phyloP scores from a whole-genome alignment of 306 rosid genomes.

The Cucurbita ficifolia region DNA sequence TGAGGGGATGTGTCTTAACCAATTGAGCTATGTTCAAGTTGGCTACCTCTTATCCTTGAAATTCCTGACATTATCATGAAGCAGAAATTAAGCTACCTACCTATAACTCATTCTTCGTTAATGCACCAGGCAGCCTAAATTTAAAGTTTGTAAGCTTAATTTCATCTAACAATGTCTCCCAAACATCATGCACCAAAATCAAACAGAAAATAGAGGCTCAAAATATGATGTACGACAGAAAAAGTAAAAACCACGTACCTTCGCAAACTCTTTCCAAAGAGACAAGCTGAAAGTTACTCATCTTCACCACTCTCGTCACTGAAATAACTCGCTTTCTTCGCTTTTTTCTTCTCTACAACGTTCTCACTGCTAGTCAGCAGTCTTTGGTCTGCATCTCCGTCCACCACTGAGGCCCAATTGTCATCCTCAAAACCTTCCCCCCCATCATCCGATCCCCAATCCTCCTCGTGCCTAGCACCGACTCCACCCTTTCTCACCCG shows the following conservation, averaged over 20 bases:
- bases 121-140: neutral
- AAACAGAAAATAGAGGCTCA: neutral
- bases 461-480: conserved; percentile 12
- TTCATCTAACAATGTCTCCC: neutral
- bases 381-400: conserved; percentile 35
- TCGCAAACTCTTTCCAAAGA: neutral
- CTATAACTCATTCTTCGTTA: neutral
- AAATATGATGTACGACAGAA: neutral
- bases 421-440: conserved; percentile 58
- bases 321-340: conserved; percentile 55
- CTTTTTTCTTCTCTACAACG: conserved; percentile 28
- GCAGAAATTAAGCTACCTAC: neutral
- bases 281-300: conserved; percentile 11
- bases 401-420: conserved; percentile 82
- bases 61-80: neutral
- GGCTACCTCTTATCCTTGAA: neutral
- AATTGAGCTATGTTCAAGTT: neutral
- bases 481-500: conserved; percentile 11
- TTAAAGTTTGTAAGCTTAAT: neutral
- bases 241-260: neutral
- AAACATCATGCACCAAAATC: neutral
- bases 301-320: conserved; percentile 79
- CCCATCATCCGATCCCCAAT: conserved; percentile 16
- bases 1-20: neutral
- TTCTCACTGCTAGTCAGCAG: conserved; percentile 19